Evolutionary conservation across 2,329 filamentous ascomycete genomes (phyloP), one percentile per base, ranked within the genome.

Genomic region (Teratosphaeria nubilosa): DNA sequence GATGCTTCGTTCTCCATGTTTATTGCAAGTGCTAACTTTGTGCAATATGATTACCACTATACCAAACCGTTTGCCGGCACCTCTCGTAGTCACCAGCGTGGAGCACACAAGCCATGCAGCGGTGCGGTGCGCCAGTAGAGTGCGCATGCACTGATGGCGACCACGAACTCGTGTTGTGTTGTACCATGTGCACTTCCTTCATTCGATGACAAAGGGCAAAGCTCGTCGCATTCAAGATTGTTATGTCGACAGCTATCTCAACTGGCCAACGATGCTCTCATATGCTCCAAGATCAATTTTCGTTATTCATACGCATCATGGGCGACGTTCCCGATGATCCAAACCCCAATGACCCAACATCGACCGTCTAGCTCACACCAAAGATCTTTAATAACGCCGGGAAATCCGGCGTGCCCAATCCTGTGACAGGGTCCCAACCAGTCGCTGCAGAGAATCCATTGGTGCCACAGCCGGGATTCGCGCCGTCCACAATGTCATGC

Each of bases 401-500:
- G 50, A 64, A 69, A 50, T 65, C 62, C 22, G 66, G 65, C 7
- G 67, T 69, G 13, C 67, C 67, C n/a, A 69, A 52, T 3, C 67
- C 66, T 27, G 67, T 67, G 3, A 68, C 63, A 7, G 65, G 67
- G 63, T 71, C 70, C 70, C 70, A 73, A 16, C 70, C 68, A 5
- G 45, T 54, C 3, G 57, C 50, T 5, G 63, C 67, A 16, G 55
- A 22, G 51, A 69, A 69, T 1, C 68, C 68, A 20, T 53, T 51
- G 1, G 65, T 66, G 25, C 66, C 66, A 59, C 72, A 74, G 1
- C 72, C 72, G 6, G 60, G 62, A 57, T 73, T 74, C 9, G 60
- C 65, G 3, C 73, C 73, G 5, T 55, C 56, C 2, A 68, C 73
- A 50, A 74, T 73, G 61, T 74, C 73, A 53, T 73, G 70, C 50